phyloP scores from a whole-genome alignment of 2,329 filamentous ascomycete genomes.

The Alternaria conjuncta region DNA sequence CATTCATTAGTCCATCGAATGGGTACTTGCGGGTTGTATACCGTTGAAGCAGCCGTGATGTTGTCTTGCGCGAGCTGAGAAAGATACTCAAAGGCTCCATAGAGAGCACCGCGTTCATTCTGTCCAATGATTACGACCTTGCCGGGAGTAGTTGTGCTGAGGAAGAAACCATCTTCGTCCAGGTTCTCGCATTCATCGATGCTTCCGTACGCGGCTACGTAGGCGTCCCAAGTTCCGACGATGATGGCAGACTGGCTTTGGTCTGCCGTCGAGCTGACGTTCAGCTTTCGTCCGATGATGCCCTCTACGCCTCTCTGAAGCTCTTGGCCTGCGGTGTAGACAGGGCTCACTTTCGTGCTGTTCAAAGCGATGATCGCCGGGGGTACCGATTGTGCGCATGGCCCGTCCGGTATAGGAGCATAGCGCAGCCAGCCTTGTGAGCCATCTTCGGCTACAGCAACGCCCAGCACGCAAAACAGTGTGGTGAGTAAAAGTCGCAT shows the following conservation, averaged over 20 bases:
- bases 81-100: slow-evolving; percentile 73
- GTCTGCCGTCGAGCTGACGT: slow-evolving; percentile 37
- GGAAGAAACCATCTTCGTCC: slow-evolving; percentile 66
- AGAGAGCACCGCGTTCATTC: slow-evolving; percentile 71
- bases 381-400: slow-evolving; percentile 54
- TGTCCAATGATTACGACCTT: slow-evolving; percentile 66
- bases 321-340: slow-evolving; percentile 66
- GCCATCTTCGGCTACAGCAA: slow-evolving; percentile 62
- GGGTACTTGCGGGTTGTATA: slow-evolving; percentile 64
- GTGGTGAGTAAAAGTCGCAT: slow-evolving; percentile 15
- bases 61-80: slow-evolving; percentile 68
- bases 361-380: slow-evolving; percentile 62
- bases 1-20: slow-evolving; percentile 76
- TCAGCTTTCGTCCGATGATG: slow-evolving; percentile 61
- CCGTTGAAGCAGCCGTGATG: slow-evolving; percentile 55
- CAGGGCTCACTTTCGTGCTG: slow-evolving; percentile 60
- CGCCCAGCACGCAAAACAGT: background rate
- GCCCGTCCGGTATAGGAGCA: slow-evolving; percentile 57
- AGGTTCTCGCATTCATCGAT: slow-evolving; percentile 50
- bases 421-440: slow-evolving; percentile 70
- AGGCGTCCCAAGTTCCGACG: slow-evolving; percentile 58
- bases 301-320: slow-evolving; percentile 63
- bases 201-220: slow-evolving; percentile 46
- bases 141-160: slow-evolving; percentile 55
- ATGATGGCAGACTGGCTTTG: slow-evolving; percentile 48